phyloP scores from a whole-genome alignment of 192 early-diverging fungal species.

The Umbelopsis sp. region DNA sequence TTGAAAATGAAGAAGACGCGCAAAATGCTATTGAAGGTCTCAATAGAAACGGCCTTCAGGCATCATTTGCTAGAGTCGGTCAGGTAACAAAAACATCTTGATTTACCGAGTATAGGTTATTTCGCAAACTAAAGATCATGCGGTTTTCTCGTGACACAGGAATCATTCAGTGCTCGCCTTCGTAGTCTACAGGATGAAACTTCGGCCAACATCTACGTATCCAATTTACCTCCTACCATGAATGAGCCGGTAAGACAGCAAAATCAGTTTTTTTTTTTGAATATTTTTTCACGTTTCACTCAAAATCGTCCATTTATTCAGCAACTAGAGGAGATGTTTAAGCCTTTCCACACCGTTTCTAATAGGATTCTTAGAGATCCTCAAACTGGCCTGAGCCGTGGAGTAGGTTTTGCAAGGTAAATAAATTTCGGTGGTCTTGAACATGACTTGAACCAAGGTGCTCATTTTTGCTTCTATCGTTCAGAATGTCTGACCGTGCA shows the following conservation, averaged over 20 bases:
- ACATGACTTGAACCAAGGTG: background rate
- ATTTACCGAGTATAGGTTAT: background rate
- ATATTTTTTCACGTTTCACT: background rate
- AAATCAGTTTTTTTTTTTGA: background rate
- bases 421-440: background rate
- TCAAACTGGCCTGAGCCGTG: slow-evolving; percentile 63
- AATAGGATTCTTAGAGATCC: slow-evolving; percentile 76
- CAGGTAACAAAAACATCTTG: slow-evolving; percentile 37
- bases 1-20: slow-evolving; percentile 69
- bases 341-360: slow-evolving; percentile 68
- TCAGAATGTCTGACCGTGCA: slow-evolving; percentile 70
- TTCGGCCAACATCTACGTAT: slow-evolving; percentile 85
- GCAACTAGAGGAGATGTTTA: slow-evolving; percentile 65
- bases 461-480: background rate
- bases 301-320: slow-evolving; percentile 18
- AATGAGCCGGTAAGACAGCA: slow-evolving; percentile 63
- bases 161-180: slow-evolving; percentile 72
- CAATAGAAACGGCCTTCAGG: slow-evolving; percentile 63
- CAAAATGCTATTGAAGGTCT: slow-evolving; percentile 71
- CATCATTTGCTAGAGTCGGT: slow-evolving; percentile 75
- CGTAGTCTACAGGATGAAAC: slow-evolving; percentile 72
- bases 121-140: background rate
- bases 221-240: slow-evolving; percentile 77
- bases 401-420: slow-evolving; percentile 80
- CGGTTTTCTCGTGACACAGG: slow-evolving; percentile 34